Evolutionary conservation across 441 rosid genomes (phyloP), one percentile per base, ranked within the genome.

Genomic region (Eruca vesicaria): DNA sequence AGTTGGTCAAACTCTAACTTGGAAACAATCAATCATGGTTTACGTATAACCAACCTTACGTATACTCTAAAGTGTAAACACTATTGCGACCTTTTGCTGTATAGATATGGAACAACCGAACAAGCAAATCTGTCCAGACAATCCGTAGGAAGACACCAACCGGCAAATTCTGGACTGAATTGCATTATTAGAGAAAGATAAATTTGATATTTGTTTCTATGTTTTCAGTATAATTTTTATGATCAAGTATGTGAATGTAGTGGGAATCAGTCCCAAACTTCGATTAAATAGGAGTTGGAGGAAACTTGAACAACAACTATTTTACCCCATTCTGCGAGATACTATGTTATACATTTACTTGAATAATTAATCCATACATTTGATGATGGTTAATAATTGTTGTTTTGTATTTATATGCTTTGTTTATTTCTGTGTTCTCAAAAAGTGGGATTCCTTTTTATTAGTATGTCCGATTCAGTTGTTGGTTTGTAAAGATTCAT

Each of bases 381-480:
- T 58, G n/a, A n/a, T 69, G 65, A 38, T 58, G 6, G 19, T 16
- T 16, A 16, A 48, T 48, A 48, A 48, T 48, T 15, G 29, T 57
- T 69, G 5, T 15, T 63, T 68, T 60, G 43, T 70, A 18, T 60
- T 19, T 43, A 12, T 48, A 43, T 71, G 18, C 29, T 29, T 71
- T 60, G 58, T 71, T 71, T 60, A 26, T 29, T 60, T 71, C 6
- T 71, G 33, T 57, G 50, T 71, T 71, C 15, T 45, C n/a, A 48
- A 60, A 59, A 18, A 45, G 74, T 71, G 59, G 33, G 74, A 45
- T 71, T 43, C 66, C 32, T 9, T n/a, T n/a, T n/a, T 45, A 59
- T 29, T 41, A 45, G 60, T 60, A 31, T 71, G 59, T 71, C 74
- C 50, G 67, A 71, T 18, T 43, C 20, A 60, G 6, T 43, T 48